Base-by-base conservation (phyloP, 1,139 yeast genomes). In the Suhomyces bokatorum region DNA sequence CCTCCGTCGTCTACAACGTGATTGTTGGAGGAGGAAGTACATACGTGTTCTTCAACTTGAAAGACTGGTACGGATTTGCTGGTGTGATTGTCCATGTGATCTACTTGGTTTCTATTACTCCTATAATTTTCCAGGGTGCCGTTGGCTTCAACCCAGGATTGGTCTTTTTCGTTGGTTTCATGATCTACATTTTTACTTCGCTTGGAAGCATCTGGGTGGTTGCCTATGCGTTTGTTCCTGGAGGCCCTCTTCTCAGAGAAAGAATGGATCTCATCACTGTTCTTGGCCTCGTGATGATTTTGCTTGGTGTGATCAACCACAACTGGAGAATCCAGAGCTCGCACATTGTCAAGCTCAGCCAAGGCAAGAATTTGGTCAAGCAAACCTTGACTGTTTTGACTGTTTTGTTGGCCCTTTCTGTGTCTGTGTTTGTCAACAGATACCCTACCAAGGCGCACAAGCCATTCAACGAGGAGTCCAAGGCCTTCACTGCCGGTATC, bases 171-270 rank as follows among this genome's bases (percentile, higher is more conserved):
- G 49, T 82, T 6, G 85, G 84, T 0, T 76, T 83, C 44, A 62
- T 85, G 13, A 60, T 81, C 44, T 72, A 80, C 49, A 69, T 85
- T 37, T 49, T 87, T 6, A 64, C 87, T 35, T 70, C 82, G 13
- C 74, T 93, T 50, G 93, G 87, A 12, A 93, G 91, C 64, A 96
- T 93, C 40, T 93, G 98, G 98, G 83, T 87, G 43, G 99, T 93
- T 34, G 99, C 99, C 0, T 93, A 93, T 64, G 99, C 99, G 0
- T 93, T 93, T 68, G 99, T 93, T 41, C 99, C 99, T 13, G 93
- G 88, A 50, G 99, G 99, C 5, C 85, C 85, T 60, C 54, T 87
- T 24, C 73, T 93, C 46, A 80, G 99, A 60, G 99, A 93, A 66
- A 80, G 97, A 61, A 83, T 93, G 5, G 96, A 90, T 63, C 64